phyloP scores from a whole-genome alignment of 495 filamentous ascomycete species.

The Aspergillus hancockii region DNA sequence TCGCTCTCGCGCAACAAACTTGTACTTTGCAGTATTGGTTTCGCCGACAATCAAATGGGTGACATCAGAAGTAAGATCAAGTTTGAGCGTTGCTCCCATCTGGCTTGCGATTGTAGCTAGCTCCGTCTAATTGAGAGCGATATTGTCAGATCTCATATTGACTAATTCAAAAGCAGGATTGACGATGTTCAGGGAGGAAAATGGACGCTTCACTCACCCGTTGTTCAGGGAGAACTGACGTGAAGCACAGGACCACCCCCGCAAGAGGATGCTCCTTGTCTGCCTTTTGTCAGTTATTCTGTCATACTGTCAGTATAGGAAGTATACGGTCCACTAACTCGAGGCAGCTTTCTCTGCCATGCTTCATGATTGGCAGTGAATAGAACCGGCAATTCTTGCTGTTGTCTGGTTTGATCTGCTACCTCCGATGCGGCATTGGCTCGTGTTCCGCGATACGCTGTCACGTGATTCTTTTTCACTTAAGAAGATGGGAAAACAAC shows the following conservation, averaged over 20 bases:
- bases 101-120: conserved; percentile 68
- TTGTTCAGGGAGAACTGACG: conserved; percentile 76
- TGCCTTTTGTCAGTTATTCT: conserved; percentile 20
- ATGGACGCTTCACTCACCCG: conserved; percentile 58
- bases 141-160: background rate
- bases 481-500: background rate
- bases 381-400: conserved; percentile 2
- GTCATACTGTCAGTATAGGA: background rate
- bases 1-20: conserved; percentile 87
- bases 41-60: conserved; percentile 93
- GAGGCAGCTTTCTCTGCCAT: conserved; percentile 42
- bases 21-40: conserved; percentile 87
- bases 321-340: conserved; percentile 28
- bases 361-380: conserved; percentile 39
- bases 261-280: conserved; percentile 66
- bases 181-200: conserved; percentile 12
- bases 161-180: background rate
- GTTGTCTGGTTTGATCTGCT: conserved; percentile 10
- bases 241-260: conserved; percentile 89
- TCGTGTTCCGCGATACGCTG: conserved; percentile 18
- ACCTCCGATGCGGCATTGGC: conserved; percentile 12
- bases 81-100: conserved; percentile 83
- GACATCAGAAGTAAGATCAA: conserved; percentile 92
- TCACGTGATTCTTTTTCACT: conserved; percentile 23
- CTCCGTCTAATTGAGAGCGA: conserved; percentile 54